Evolutionary conservation across 768 basidiomycete genomes (phyloP), one percentile per base, ranked within the genome.

Genomic region (Cytidiella melzeri): DNA sequence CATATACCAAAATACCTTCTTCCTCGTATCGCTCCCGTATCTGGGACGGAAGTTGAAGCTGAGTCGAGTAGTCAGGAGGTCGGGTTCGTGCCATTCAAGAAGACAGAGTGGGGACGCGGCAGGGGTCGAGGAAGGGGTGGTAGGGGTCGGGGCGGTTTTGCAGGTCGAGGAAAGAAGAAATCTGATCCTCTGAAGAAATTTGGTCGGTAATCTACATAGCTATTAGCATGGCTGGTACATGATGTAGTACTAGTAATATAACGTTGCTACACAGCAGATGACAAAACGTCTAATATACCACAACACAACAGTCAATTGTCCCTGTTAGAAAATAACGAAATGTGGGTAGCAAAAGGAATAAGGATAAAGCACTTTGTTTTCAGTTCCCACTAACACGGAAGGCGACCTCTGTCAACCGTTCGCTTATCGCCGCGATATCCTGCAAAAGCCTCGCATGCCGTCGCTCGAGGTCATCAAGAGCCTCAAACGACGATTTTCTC

Each of bases 1-100:
- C 88, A 94, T 66, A 82, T 98, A 4, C 96, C 95, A 1, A 85
- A 83, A 48, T 99, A 99, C 63, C 73, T 98, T 23, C 73, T 96
- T 53, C 94, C 95, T 2, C 81, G 80, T 24, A 85, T 90, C 42
- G 81, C 84, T 20, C 70, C 84, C 6, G 80, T 85, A 2, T 43
- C 70, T 10, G 75, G 71, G 7, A 61, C 63, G 0, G 69, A 70
- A 11, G 63, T 48, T 2, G 51, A 42, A 27, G 45, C 26, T 3
- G 1, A 47, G 3, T 38, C 38, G 25, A 45, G 46, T 47, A 5
- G 19, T 30, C 6, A 61, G 62, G 58, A 68, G 4, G 72, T 68
- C 30, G 75, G 74, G 10, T 89, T 90, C 57, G 80, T 87, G 15
- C 84, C 87, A 0, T 94, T 93, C 64, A 84, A 69, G 54, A 90